These are phyloP conservation scores for Fusarium xylarioides DNA, from an alignment of 2,329 filamentous ascomycete genomes.

Conservation along the genomic window DNA sequence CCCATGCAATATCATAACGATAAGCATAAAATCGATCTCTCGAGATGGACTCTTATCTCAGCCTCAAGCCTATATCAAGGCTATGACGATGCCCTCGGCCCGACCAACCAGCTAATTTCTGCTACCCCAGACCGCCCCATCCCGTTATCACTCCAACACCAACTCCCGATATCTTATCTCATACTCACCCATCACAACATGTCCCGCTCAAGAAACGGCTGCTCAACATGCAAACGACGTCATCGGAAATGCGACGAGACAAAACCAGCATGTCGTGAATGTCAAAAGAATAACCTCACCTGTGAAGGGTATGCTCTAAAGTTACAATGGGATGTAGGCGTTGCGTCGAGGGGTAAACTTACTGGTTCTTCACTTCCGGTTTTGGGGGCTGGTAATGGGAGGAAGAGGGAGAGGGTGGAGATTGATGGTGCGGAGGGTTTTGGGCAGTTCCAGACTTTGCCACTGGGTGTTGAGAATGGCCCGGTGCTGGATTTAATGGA, in stretches of 20 bases:
- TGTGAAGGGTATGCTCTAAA: constrained; percentile 28
- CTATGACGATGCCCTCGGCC: background rate
- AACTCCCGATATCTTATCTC: background rate
- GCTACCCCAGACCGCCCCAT: constrained; percentile 6
- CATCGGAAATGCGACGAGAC: constrained; percentile 37
- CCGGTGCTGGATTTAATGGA: too few species aligned
- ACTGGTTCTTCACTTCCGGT: constrained; percentile 17
- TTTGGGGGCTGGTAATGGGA: background rate
- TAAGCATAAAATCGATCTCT: background rate
- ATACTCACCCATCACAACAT: background rate
- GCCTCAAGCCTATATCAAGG: background rate
- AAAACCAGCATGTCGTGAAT: constrained; percentile 20
- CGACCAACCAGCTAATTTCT: background rate
- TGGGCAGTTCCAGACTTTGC: background rate
- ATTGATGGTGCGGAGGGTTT: background rate
- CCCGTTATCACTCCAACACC: background rate
- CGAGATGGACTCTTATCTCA: background rate
- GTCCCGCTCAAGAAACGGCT: constrained; percentile 31
- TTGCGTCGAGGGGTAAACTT: constrained; percentile 22
- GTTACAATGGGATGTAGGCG: constrained; percentile 27
- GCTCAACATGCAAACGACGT: constrained; percentile 31
- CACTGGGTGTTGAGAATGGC: background rate
- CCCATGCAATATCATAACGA: background rate
- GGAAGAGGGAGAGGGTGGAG: too few species aligned
- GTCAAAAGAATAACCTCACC: constrained; percentile 4